These are phyloP conservation scores for Xylaria telfairii DNA, from an alignment of 495 filamentous ascomycete species.

Conservation along the genomic window DNA sequence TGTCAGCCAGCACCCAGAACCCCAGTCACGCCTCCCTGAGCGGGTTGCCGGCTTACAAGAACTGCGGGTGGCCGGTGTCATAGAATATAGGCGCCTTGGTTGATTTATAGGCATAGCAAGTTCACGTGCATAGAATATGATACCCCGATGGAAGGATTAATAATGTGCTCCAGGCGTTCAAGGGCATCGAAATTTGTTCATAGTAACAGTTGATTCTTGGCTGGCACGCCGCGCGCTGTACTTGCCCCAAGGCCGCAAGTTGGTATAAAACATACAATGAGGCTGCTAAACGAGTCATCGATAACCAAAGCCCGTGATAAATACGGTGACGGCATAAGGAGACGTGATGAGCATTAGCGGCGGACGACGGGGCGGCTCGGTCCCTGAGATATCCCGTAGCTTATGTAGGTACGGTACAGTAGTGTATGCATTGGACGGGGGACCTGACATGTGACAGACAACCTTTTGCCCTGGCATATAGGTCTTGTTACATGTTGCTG, in stretches of 20 bases:
- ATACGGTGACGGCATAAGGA: background rate
- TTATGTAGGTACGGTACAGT: background rate
- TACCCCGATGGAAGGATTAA: constrained; percentile 20
- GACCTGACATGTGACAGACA: background rate
- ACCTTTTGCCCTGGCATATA: background rate
- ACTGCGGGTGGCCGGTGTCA: background rate
- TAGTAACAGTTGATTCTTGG: background rate
- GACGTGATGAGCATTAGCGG: constrained; percentile 4
- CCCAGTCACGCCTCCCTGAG: constrained; percentile 18
- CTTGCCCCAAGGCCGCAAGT: background rate
- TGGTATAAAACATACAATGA: background rate
- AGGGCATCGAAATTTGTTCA: background rate
- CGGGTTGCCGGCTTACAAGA: background rate
- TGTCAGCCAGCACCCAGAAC: constrained; percentile 12
- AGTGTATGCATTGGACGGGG: background rate
- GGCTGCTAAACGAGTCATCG: background rate
- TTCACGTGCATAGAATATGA: constrained; percentile 25
- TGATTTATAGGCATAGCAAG: constrained; percentile 15
- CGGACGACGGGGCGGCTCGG: constrained; percentile 9
- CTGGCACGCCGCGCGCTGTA: constrained; percentile 4
- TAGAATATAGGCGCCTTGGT: background rate
- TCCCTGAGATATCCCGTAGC: background rate
- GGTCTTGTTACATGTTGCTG: constrained; percentile 4
- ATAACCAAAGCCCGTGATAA: background rate
- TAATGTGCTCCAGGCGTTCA: constrained; percentile 7